Evolutionary conservation across 495 filamentous ascomycete genomes (phyloP).

Genomic region (Aspergillus egyptiacus): DNA sequence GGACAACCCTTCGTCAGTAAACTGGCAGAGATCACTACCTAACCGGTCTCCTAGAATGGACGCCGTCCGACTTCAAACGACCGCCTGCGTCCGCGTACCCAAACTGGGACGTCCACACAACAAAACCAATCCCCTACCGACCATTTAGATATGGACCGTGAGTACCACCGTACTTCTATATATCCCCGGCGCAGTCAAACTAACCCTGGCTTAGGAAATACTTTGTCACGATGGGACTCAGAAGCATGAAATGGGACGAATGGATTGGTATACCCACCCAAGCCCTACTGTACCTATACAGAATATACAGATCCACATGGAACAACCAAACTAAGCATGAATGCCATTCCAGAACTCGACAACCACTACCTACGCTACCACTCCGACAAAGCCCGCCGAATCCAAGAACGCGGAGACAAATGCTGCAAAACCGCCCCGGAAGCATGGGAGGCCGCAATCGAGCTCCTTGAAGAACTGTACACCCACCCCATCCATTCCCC

Average conservation of each 20-base stretch:
- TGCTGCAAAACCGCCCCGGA: slow-evolving; percentile 68
- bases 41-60: slow-evolving; percentile 53
- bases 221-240: slow-evolving; percentile 78
- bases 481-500: slow-evolving; percentile 4
- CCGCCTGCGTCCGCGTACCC: slow-evolving; percentile 62
- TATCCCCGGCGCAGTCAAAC: background rate
- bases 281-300: too few species aligned
- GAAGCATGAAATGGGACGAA: slow-evolving; percentile 69
- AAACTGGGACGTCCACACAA: slow-evolving; percentile 63
- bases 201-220: slow-evolving; percentile 38
- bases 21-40: background rate
- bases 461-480: slow-evolving; percentile 72
- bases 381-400: slow-evolving; percentile 63
- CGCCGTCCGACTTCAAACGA: slow-evolving; percentile 59
- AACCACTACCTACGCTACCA: slow-evolving; percentile 76
- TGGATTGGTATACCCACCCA: slow-evolving; percentile 61
- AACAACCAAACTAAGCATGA: slow-evolving; percentile 6
- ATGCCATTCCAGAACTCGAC: slow-evolving; percentile 62
- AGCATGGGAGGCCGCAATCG: slow-evolving; percentile 69
- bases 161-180: slow-evolving; percentile 8
- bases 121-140: slow-evolving; percentile 77
- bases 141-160: slow-evolving; percentile 77
- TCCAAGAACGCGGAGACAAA: slow-evolving; percentile 62
- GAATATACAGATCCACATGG: too few species aligned
- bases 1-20: background rate